Base-by-base conservation (phyloP, 176 grass and related monocot species). In the Thalia dealbata region DNA sequence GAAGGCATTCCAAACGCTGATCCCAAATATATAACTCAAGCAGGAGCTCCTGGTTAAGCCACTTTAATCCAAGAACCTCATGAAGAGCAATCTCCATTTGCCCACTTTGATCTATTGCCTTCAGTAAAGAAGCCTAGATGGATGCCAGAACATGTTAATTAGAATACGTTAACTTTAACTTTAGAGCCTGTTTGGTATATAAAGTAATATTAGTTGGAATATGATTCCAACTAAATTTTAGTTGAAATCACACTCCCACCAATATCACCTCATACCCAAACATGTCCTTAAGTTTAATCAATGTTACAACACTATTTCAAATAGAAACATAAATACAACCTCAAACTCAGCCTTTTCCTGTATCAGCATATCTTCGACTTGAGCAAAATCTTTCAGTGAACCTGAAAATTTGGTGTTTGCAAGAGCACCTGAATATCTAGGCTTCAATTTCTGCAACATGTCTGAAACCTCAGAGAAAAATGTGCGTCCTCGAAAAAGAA, bases 21-120 rank as follows among this genome's bases (percentile, higher is more conserved):
- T 99, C 95, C 95, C 95, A 99, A 69, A 91, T 70, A 82, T 93
- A 93, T 63, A 84, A 84, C 75, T 84, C 59, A 61, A 99, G 83
- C 76, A 93, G 78, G 67, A 93, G 79, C 45, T 99, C 88, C 85
- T 95, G 87, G 62, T 99, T 86, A 72, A 81, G 79, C 95, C 83
- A 91, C 80, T 91, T 88, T 79, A 99, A 69, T 77, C 70, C 74
- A 80, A 91, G 78, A 81, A 93, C 51, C 58, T 91, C 95, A 73
- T 81, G 60, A 63, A 70, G 68, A 76, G 76, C 67, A 11, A 70
- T 73, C 3, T 78, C 78, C 23, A 72, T 61, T 62, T 42, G 84
- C 32, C 82, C 83, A 79, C 83, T 78, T 56, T 79, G 72, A 70
- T 93, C 69, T 58, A 61, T 61, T 25, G 52, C 75, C 64, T 80